Base-by-base conservation (phyloP, 208 protist genomes). In the Acanthamoeba triangularis region DNA sequence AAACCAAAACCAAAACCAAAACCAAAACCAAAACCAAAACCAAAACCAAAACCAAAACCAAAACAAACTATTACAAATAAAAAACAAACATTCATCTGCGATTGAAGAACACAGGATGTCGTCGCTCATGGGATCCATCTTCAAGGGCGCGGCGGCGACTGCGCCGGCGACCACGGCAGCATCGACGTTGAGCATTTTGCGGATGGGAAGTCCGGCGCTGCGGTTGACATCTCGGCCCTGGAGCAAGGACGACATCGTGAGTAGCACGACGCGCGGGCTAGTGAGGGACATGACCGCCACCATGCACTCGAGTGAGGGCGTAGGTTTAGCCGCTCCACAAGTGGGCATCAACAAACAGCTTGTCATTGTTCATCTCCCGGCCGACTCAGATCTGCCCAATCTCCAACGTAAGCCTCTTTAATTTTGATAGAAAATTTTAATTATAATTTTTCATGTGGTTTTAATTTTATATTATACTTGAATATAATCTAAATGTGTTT, bases 271-370 rank as follows among this genome's bases (percentile, higher is more conserved):
- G 30, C 28, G 47, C 23, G 54, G 25, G 0, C 59, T 93, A 1
- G 63, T 93, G 61, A 2, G 61, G 20, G 87, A 93, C 63, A 93
- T 93, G 87, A 65, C n/a, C 11, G 61, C 10, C 37, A 93, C 87
- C 61, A 93, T 93, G 87, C 30, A 52, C 23, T 14, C 87, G 10
- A 41, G n/a, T 20, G 14, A 93, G n/a, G 87, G 87, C 35, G n/a
- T 93, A 0, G 87, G 87, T 18, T 35, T 93, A 2, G 87, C 87
- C 37, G 87, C 87, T 4, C 87, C 87, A 18, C 87, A 93, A 30
- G 61, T 93, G 8, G 30, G 37, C 63, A 30, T 76, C 49, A 93
- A 74, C 87, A 93, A 93, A 28, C 87, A 93, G 87, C 56, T 93
- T 11, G 63, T 74, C 37, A 76, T 93, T 56, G 87, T 93, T 16